Percentiles rank a stretch among this genome's conserved stretches.
Evolutionary conservation across 2,329 filamentous ascomycete genomes (phyloP).

Genomic region (Pezicula rhizophila): DNA sequence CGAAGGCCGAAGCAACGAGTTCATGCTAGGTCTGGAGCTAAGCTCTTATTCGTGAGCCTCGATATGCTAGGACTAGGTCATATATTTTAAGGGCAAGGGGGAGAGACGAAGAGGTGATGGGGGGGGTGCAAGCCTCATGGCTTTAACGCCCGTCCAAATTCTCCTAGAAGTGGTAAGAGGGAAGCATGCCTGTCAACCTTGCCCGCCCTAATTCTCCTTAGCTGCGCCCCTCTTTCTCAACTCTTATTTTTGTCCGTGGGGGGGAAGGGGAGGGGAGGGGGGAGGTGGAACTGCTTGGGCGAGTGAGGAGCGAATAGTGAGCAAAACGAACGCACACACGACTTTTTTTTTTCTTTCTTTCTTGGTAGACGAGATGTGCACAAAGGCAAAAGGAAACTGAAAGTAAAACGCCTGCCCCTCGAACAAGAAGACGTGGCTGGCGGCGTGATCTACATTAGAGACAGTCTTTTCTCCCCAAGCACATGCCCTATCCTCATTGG

Average conservation of each 20-base stretch:
- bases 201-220: slow-evolving; percentile 9
- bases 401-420: slow-evolving; percentile 8
- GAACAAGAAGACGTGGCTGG: slow-evolving; percentile 22
- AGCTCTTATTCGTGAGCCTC: slow-evolving; percentile 22
- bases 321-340: no score
- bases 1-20: slow-evolving; percentile 21
- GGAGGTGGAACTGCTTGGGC: no score
- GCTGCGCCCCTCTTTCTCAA: slow-evolving; percentile 5
- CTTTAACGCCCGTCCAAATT: slow-evolving; percentile 23
- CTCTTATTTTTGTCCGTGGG: neutral
- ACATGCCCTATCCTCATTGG: slow-evolving; percentile 7
- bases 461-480: slow-evolving; percentile 8
- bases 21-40: slow-evolving; percentile 23
- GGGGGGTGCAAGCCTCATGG: slow-evolving; percentile 22
- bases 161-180: slow-evolving; percentile 13
- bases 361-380: neutral
- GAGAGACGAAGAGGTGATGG: slow-evolving; percentile 19
- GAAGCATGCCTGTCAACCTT: neutral
- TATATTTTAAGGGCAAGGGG: neutral
- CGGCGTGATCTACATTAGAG: slow-evolving; percentile 25
- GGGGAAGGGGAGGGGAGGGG: no score
- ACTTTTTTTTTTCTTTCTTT: neutral
- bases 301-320: no score
- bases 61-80: slow-evolving; percentile 14
- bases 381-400: neutral